Conservation (phyloP, 139 green algal genomes). For the Coelastrella sp. region DNA sequence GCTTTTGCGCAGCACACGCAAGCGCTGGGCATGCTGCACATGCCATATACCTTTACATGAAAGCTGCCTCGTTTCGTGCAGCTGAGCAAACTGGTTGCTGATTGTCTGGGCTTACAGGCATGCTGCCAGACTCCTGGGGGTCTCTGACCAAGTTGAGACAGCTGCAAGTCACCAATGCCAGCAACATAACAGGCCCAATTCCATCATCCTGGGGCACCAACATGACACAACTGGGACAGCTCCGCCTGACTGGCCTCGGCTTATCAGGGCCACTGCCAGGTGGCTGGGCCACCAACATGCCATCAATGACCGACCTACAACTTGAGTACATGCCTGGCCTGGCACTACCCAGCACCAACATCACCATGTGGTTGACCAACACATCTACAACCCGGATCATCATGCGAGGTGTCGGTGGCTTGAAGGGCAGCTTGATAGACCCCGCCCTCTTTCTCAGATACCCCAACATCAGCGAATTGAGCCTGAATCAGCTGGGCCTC, state of each 20-base stretch:
- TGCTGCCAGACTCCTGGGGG: background rate
- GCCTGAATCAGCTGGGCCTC: background rate
- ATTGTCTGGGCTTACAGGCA: background rate
- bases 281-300: background rate
- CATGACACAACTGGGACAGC: background rate
- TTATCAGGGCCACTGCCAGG: background rate
- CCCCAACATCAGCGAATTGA: constrained; percentile 1
- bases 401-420: background rate
- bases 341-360: background rate
- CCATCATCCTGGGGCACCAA: background rate
- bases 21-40: background rate
- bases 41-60: background rate
- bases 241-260: background rate
- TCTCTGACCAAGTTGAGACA: background rate
- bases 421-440: background rate
- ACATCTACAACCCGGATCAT: background rate
- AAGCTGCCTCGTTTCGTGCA: background rate
- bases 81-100: background rate
- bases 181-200: background rate
- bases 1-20: background rate
- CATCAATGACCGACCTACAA: background rate
- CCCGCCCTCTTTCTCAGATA: background rate
- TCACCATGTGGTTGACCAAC: background rate
- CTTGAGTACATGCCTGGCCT: background rate
- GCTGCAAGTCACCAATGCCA: background rate